Evolutionary conservation across 768 basidiomycete genomes (phyloP).

Genomic region (Lactifluus echinatus): DNA sequence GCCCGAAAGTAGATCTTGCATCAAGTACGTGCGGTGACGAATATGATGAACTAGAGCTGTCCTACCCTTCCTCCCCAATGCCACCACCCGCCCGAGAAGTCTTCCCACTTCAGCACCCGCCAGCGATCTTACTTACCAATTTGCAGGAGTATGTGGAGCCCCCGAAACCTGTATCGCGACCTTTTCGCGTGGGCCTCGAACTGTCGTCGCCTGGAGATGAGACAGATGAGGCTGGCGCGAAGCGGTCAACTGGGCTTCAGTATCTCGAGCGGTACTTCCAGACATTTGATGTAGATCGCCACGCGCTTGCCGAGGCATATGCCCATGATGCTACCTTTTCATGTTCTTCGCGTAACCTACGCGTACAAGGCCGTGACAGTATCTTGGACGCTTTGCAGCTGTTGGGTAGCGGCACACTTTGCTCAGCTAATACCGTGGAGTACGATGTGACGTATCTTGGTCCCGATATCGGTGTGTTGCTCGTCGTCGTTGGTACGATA

Average conservation of each 20-base stretch:
- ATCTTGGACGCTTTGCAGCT: background rate
- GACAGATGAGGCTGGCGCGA: background rate
- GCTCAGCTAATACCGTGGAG: background rate
- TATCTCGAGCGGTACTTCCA: slow-evolving; percentile 5
- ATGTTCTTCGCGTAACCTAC: slow-evolving; percentile 2
- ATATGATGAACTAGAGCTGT: slow-evolving; percentile 7
- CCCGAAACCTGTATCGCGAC: background rate
- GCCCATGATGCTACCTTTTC: slow-evolving; percentile 10
- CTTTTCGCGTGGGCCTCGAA: background rate
- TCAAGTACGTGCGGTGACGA: background rate
- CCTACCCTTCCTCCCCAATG: slow-evolving; percentile 2
- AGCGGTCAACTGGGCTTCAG: slow-evolving; percentile 1
- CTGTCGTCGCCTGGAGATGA: background rate
- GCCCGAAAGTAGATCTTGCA: background rate
- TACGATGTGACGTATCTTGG: slow-evolving; percentile 9
- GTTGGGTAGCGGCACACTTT: slow-evolving; percentile 2
- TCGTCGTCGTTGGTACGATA: slow-evolving; percentile 6
- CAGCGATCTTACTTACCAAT: background rate
- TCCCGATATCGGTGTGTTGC: background rate
- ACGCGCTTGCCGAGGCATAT: slow-evolving; percentile 6
- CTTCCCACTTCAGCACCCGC: background rate
- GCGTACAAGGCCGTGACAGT: slow-evolving; percentile 2
- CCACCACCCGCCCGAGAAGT: background rate
- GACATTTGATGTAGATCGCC: slow-evolving; percentile 12
- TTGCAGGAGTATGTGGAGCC: background rate